A percentile compares a stretch with the other conserved stretches of the same genome.
Conservation (phyloP, 306 rosid genomes). For the Rosa lucieae region DNA sequence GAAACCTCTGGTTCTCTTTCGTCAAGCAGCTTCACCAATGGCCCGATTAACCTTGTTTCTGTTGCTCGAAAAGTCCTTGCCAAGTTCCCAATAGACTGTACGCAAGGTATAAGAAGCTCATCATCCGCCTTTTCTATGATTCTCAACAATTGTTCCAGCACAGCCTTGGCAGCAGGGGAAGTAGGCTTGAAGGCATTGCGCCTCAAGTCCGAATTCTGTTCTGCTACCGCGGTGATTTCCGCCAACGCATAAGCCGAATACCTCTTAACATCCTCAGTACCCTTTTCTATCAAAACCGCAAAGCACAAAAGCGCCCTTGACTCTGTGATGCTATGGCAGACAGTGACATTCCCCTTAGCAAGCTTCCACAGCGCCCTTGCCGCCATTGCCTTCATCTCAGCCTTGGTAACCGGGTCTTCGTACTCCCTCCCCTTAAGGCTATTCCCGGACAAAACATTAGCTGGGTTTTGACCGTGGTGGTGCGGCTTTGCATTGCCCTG, state of each 20-base stretch:
- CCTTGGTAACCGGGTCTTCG: constrained; percentile 58
- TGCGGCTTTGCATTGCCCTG: constrained; percentile 4
- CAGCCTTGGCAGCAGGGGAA: constrained; percentile 72
- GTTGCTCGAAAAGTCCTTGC: constrained; percentile 78
- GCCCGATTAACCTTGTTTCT: constrained; percentile 54
- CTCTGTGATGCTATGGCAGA: constrained; percentile 64
- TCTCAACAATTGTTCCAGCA: constrained; percentile 53
- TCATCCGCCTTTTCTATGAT: constrained; percentile 37
- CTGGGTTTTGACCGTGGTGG: background rate
- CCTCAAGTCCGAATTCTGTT: constrained; percentile 54
- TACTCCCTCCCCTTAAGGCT: constrained; percentile 74
- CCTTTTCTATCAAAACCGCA: constrained; percentile 65
- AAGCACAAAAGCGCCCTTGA: constrained; percentile 76
- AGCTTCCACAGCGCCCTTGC: constrained; percentile 73
- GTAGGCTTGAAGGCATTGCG: constrained; percentile 79
- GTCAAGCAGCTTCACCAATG: constrained; percentile 63
- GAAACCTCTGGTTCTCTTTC: constrained; percentile 51
- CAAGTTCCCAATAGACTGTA: constrained; percentile 56
- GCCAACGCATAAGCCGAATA: constrained; percentile 61
- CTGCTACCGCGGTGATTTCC: constrained; percentile 71
- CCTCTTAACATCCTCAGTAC: constrained; percentile 45
- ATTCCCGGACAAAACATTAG: constrained; percentile 17
- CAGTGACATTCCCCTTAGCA: constrained; percentile 44
- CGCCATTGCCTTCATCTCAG: constrained; percentile 72
- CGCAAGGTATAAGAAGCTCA: constrained; percentile 50